These are phyloP conservation scores for Mimosa bimucronata DNA, from an alignment of 306 rosid species.

Conservation along the genomic window DNA sequence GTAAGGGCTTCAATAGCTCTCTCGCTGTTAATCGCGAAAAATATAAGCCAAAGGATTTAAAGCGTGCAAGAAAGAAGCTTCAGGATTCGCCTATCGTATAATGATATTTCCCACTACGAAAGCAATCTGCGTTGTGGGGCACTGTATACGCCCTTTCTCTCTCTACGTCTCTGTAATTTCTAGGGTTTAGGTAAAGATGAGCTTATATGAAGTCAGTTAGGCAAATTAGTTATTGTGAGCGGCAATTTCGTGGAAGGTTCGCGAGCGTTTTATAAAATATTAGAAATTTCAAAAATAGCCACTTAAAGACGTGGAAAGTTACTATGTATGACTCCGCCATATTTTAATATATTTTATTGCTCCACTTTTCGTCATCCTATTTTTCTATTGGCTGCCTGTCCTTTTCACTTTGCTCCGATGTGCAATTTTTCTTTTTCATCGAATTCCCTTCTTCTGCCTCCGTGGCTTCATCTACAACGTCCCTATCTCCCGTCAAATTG, in stretches of 20 bases:
- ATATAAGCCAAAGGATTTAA: neutral
- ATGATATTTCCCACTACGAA: slow-evolving; percentile 11
- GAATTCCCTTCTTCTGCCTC: neutral
- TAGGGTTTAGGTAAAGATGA: neutral
- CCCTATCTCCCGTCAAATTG: neutral
- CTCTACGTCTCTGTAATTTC: neutral
- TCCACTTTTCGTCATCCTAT: too few species aligned
- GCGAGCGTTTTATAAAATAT: neutral
- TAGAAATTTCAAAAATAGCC: too few species aligned
- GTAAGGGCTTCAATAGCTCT: neutral
- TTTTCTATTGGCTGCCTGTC: slow-evolving; percentile 8
- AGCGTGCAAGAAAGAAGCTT: neutral
- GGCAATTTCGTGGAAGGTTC: slow-evolving; percentile 5
- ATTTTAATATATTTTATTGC: neutral
- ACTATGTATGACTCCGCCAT: neutral
- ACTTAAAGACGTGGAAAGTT: neutral
- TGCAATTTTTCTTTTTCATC: neutral
- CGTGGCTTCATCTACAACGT: neutral
- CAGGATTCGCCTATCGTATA: neutral
- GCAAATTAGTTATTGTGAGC: neutral
- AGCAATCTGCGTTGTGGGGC: neutral
- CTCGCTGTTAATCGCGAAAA: slow-evolving; percentile 10
- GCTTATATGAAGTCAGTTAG: neutral
- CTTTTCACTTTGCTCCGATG: neutral
- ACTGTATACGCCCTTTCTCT: neutral